These are phyloP conservation scores for Juncus effusus DNA, from an alignment of 176 grass and related monocot species.

Conservation along the genomic window DNA sequence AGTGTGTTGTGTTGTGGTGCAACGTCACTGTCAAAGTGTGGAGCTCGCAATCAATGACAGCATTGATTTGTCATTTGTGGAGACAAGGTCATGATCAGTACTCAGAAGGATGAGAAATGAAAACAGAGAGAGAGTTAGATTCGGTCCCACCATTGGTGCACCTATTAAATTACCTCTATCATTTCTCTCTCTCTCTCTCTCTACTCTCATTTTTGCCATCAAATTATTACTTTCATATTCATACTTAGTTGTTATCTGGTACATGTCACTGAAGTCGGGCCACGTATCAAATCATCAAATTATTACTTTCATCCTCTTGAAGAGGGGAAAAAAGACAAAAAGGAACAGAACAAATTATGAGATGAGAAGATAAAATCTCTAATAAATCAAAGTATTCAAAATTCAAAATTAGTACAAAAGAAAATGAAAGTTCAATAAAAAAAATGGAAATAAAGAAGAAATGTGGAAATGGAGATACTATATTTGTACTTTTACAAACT, in stretches of 20 bases:
- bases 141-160: slow-evolving; percentile 8
- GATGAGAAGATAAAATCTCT: no score
- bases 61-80: slow-evolving; percentile 35
- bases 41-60: slow-evolving; percentile 26
- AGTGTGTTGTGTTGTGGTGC: slow-evolving; percentile 1
- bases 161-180: slow-evolving; percentile 34
- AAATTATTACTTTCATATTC: not conserved
- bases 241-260: not conserved
- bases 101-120: slow-evolving; percentile 9
- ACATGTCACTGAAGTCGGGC: no score
- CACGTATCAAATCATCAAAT: no score
- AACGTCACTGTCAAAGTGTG: slow-evolving; percentile 19
- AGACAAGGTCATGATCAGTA: slow-evolving; percentile 29
- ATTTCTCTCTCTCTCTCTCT: slow-evolving; percentile 17
- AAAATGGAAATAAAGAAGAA: no score
- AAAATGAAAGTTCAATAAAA: no score
- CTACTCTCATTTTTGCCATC: slow-evolving; percentile 1
- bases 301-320: no score
- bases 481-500: no score
- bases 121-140: slow-evolving; percentile 13
- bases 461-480: no score
- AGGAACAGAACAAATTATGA: no score
- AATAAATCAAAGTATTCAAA: no score
- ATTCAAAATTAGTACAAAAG: no score
- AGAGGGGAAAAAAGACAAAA: no score